phyloP scores from a whole-genome alignment of 306 rosid species.

The Casuarina glauca region DNA sequence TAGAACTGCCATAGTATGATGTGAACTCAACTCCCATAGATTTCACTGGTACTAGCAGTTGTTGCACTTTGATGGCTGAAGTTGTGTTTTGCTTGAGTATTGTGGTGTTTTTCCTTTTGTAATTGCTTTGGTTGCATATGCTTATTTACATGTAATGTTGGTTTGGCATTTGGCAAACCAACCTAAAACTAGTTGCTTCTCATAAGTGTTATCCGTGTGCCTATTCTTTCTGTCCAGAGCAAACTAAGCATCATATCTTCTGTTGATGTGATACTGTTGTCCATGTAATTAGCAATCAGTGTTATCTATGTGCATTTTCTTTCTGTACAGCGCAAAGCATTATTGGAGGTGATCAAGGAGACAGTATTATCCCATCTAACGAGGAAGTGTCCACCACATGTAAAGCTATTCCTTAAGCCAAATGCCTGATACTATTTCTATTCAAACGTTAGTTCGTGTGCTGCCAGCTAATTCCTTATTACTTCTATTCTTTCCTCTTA shows the following conservation, averaged over 20 bases:
- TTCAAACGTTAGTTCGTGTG: constrained; percentile 4
- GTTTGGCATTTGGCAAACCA: not conserved
- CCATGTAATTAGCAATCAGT: constrained; percentile 11
- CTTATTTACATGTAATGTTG: not conserved
- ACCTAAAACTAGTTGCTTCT: not conserved
- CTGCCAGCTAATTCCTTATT: constrained; percentile 14
- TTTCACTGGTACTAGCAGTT: not conserved
- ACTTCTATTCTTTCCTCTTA: constrained; percentile 13
- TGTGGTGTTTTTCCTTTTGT: not conserved
- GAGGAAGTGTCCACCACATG: constrained; percentile 86
- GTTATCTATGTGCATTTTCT: constrained; percentile 21
- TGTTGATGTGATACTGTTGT: constrained; percentile 10
- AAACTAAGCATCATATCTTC: not conserved
- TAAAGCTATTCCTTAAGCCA: constrained; percentile 42
- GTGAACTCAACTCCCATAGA: not conserved
- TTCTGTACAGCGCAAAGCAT: constrained; percentile 66
- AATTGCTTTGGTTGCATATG: not conserved
- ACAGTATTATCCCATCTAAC: constrained; percentile 86
- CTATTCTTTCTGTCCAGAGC: no score
- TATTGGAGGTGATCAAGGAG: constrained; percentile 93
- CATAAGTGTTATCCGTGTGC: not conserved
- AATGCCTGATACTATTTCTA: constrained; percentile 18
- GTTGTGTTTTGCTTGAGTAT: not conserved
- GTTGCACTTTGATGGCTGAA: not conserved
- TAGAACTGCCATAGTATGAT: not conserved